Base-by-base conservation (phyloP, 2,329 filamentous ascomycete species). In the Colletotrichum magnum region DNA sequence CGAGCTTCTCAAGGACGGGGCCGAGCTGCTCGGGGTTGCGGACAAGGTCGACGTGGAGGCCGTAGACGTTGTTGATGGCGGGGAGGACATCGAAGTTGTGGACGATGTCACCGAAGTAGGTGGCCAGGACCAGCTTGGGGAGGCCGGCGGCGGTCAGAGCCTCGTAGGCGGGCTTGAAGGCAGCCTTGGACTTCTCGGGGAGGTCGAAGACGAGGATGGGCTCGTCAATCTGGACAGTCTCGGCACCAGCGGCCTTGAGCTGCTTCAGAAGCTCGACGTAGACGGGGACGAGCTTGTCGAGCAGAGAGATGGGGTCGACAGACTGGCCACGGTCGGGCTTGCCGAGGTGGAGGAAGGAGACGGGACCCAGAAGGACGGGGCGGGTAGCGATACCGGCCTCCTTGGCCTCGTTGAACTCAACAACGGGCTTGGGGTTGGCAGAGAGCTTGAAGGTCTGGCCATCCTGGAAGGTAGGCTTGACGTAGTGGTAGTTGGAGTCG, bases 401-500 rank as follows among this genome's bases (percentile, higher is more conserved):
- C 92, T 99, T 98, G 80, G 96, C 96, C 90, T 99, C 96, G 77
- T 93, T 89, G 90, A 96, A 99, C 84, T 99, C 94, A 77, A 83
- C 87, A 74, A 99, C 93, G 76, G 96, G 94, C 92, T 99, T 99
- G 83, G 96, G 94, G 84, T 92, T 92, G 76, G 89, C 85, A 72
- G 88, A 85, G 72, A 99, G 94, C 86, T 92, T 95, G 92, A 99
- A 99, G 80, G 89, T 92, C 90, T 99, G 96, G 89, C 93, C 93
- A 87, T 98, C 92, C 86, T 98, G 94, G 75, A 99, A 90, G 72
- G 96, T 98, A 74, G 96, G 96, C 92, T 98, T 98, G 87, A 98
- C 96, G 85, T 99, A 99, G 90, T 98, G 96, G 92, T 99, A 99
- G 93, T 99, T 99, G 75, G 94, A 97, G 89, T 99, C 96, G 82